These are phyloP conservation scores for Holtermanniella nyarrowii DNA, from an alignment of 768 basidiomycete genomes.

Conservation along the genomic window DNA sequence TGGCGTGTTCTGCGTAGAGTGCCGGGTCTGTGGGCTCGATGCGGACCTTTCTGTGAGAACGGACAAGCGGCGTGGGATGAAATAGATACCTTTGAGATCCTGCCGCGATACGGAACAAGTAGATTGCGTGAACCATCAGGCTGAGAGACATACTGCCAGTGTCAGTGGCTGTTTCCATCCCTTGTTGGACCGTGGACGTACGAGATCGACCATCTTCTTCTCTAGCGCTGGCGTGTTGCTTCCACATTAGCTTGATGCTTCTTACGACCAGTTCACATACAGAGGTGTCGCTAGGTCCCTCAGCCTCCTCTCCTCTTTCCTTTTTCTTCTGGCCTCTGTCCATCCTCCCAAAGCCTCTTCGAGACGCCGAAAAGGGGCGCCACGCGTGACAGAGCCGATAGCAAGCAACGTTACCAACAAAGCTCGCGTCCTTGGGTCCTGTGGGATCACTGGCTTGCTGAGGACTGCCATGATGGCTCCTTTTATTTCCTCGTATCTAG, in stretches of 20 bases:
- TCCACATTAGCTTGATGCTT: background rate
- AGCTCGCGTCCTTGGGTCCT: background rate
- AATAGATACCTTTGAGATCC: conserved; percentile 53
- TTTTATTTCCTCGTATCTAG: too few species aligned
- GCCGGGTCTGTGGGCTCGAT: conserved; percentile 48
- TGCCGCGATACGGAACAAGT: conserved; percentile 57
- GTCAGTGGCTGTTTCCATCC: background rate
- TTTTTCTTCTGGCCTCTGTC: conserved; percentile 14
- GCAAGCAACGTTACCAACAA: conserved; percentile 8
- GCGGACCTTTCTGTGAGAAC: conserved; percentile 37
- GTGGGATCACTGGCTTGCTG: background rate
- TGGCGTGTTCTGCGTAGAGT: conserved; percentile 49
- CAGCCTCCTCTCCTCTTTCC: conserved; percentile 22
- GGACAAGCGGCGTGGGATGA: background rate
- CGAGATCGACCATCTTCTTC: conserved; percentile 40
- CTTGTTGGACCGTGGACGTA: conserved; percentile 6
- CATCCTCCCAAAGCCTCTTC: conserved; percentile 9
- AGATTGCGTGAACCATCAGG: conserved; percentile 54
- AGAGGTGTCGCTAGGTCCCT: conserved; percentile 44
- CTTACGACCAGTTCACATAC: conserved; percentile 9
- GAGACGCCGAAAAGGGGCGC: conserved; percentile 2
- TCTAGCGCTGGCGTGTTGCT: conserved; percentile 39
- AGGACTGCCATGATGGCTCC: background rate
- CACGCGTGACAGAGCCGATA: conserved; percentile 11
- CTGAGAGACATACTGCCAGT: conserved; percentile 56